phyloP scores from a whole-genome alignment of 169 alveolate species.

The Plasmodium vinckei region DNA sequence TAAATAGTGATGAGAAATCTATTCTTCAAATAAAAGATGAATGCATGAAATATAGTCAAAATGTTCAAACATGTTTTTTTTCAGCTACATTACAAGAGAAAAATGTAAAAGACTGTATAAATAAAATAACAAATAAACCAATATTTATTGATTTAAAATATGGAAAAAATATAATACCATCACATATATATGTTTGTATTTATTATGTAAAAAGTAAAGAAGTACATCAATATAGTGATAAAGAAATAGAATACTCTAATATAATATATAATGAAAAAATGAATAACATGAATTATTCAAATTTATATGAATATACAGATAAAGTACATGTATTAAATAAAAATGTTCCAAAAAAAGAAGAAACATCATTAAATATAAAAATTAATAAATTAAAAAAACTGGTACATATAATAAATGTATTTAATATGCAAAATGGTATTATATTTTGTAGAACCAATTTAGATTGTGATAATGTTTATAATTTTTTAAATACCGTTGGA shows the following conservation, averaged over 20 bases:
- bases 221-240: neutral
- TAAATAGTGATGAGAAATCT: slow-evolving; percentile 61
- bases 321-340: slow-evolving; percentile 52
- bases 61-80: slow-evolving; percentile 75
- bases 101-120: slow-evolving; percentile 72
- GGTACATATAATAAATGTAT: slow-evolving; percentile 67
- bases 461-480: slow-evolving; percentile 78
- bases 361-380: slow-evolving; percentile 67
- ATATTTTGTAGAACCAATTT: slow-evolving; percentile 78
- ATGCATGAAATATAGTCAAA: slow-evolving; percentile 38
- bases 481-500: slow-evolving; percentile 72
- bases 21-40: slow-evolving; percentile 48
- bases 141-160: slow-evolving; percentile 77
- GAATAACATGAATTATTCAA: slow-evolving; percentile 28
- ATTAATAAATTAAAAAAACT: slow-evolving; percentile 75
- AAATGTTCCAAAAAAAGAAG: slow-evolving; percentile 16
- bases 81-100: slow-evolving; percentile 80
- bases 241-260: slow-evolving; percentile 16
- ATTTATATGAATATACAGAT: slow-evolving; percentile 75
- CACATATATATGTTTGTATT: slow-evolving; percentile 76
- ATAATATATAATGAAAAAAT: slow-evolving; percentile 61
- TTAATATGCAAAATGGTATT: slow-evolving; percentile 77
- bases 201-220: slow-evolving; percentile 46
- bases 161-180: slow-evolving; percentile 77
- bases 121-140: slow-evolving; percentile 72